Base-by-base conservation (phyloP, 495 filamentous ascomycete genomes). In the Evernia prunastri region DNA sequence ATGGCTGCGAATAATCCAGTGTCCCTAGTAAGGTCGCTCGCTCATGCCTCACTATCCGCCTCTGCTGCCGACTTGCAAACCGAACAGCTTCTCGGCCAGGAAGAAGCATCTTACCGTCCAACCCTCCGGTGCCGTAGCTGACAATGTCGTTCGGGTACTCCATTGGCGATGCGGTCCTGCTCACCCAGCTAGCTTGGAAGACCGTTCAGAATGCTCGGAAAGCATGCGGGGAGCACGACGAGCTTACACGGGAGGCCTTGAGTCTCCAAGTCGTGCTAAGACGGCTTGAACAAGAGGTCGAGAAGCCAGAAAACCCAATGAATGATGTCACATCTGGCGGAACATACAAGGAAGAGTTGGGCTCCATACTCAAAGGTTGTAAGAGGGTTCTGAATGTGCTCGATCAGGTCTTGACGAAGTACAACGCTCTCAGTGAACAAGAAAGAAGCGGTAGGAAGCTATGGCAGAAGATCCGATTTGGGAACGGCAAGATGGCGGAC, bases 201-300 rank as follows among this genome's bases (percentile, higher is more conserved):
- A 59, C 49, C 0, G 45, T 69, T 9, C 60, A 65, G n/a, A 65
- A 58, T 9, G 59, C 56, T 13, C 45, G 53, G 4, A 58, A 66
- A 37, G 71, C 71, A 8, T 69, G 69, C 39, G 67, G 69, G 15
- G 64, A 65, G 18, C 72, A 75, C 54, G 64, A 69, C 66, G 73
- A 75, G 60, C 70, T 74, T 15, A 70, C 63, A 27, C 63, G 59
- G 23, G 72, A 74, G 40, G 73, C 84, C 56, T 75, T 74, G 65
- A 70, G 69, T 64, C 69, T 86, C 25, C 74, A 81, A 58, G 77
- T 72, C 5, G 78, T 75, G 9, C 72, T 85, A 13, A 74, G 77
- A 40, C 75, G 82, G 58, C 73, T 86, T 6, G 76, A 76, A 51
- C 72, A 74, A 59, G 65, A 60, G 47, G 20, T 60, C 17, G 23